Evolutionary conservation across 306 rosid species (phyloP), one percentile per base, ranked within the genome.

Genomic region (Mimosa bimucronata): DNA sequence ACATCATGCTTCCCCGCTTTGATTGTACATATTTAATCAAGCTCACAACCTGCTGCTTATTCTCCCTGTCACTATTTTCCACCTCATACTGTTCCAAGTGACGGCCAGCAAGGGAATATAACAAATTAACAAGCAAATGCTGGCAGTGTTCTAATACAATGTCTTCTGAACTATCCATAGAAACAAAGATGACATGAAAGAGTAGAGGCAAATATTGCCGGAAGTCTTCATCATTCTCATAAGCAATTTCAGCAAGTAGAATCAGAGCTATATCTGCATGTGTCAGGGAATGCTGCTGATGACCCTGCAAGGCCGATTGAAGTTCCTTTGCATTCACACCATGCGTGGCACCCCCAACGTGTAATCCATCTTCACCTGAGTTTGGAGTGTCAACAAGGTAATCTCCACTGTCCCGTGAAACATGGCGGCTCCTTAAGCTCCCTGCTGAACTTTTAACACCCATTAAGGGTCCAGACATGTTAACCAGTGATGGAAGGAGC

Each of bases 1-100:
- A 96, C 99, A 96, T 96, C 99, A 96, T 96, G 84, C 98, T 93
- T 87, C 97, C 99, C 80, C 99, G 91, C 85, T 96, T 96, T 75
- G 99, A 96, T 69, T 96, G 99, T 75, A 96, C 98, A 86, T 96
- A 96, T 82, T 96, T 96, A 89, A 96, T 96, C 86, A 96, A 83
- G 88, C 97, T 93, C 77, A 96, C 98, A 81, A 96, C 99, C 87
- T 96, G 99, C 86, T 96, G 99, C 82, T 91, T 96, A 89, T 96
- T 96, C 88, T 96, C 99, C 79, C 99, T 90, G 80, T 96, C 99
- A 87, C 87, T 87, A 85, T 89, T 96, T 84, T 96, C 99, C 79
- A 96, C 98, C 87, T 96, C 99, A 82, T 96, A 96, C 67, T 90
- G 94, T 88, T 96, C 99, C 88, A 96, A 86, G 88, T 96, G 99